Base-by-base conservation (phyloP, 2,329 filamentous ascomycete species). In the Alternaria metachromatica region DNA sequence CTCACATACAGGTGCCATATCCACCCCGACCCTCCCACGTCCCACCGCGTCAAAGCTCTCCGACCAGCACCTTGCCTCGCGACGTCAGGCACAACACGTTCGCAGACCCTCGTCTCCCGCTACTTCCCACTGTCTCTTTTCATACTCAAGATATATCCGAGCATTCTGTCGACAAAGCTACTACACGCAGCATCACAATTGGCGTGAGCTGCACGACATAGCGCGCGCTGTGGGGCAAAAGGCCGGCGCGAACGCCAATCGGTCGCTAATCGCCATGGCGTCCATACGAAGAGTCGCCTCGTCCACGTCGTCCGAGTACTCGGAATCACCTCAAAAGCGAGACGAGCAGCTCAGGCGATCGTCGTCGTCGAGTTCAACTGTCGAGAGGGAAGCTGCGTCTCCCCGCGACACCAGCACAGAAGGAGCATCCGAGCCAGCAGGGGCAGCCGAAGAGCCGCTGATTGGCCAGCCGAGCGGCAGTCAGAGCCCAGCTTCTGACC, bases 261-360 rank as follows among this genome's bases (percentile, higher is more conserved):
- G 30, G n/a, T 59, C 55, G 45, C 55, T 50, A 60, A 58, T 46
- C 30, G 37, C 15, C 26, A 79, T 79, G 75, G 69, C 60, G 44
- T 69, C 58, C 46, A 60, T 65, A 58, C 65, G 66, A 53, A 73
- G 70, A 60, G 59, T 64, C 45, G 65, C 66, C 33, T 72, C 73
- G 20, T 63, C 63, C 56, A 46, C 66, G 33, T 66, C 68, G 55
- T 65, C 62, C 18, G 65, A 57, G 53, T 61, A 62, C 26, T 70
- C 62, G 18, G 54, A 44, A 10, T 45, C 48, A 21, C 65, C 63
- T 45, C 62, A 66, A 23, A 53, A 56, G 23, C 64, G 28, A 53
- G 54, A 69, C 23, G 68, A 72, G 59, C 74, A 78, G 62, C 68
- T 63, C 50, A 73, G 71, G 23, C 70, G 69, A 23, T 70, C 73